A percentile compares a stretch with the other conserved stretches of the same genome.
Evolutionary conservation across 257 asterid genomes (phyloP).

Genomic region (Solanum tacnaense): DNA sequence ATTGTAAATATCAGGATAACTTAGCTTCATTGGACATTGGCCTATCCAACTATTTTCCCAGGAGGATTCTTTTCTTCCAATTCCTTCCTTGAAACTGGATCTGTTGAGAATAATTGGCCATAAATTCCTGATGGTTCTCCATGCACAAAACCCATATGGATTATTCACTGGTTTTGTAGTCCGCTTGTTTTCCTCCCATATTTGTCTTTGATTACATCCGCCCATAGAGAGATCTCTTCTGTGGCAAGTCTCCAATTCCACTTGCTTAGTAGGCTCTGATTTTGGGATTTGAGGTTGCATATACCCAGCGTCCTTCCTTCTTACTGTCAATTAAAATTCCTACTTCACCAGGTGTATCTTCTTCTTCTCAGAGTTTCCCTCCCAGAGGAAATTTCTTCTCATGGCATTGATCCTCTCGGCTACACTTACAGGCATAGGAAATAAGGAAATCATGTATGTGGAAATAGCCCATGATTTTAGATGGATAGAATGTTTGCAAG

Average conservation of each 20-base stretch:
- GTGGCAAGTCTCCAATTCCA: background rate
- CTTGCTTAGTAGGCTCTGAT: background rate
- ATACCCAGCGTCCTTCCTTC: background rate
- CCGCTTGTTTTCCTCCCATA: background rate
- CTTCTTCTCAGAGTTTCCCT: background rate
- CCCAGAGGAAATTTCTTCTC: background rate
- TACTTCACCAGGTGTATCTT: background rate
- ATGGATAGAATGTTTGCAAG: background rate
- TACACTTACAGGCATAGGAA: background rate
- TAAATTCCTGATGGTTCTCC: background rate
- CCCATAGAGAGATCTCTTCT: background rate
- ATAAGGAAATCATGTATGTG: background rate
- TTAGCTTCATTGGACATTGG: background rate
- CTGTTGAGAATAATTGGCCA: background rate
- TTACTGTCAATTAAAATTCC: background rate
- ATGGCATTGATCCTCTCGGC: background rate
- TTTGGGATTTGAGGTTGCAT: background rate
- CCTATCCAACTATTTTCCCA: background rate
- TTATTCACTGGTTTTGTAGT: background rate
- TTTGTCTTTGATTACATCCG: background rate
- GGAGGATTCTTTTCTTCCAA: background rate
- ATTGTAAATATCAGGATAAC: background rate
- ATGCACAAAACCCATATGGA: background rate
- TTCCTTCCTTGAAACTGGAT: background rate
- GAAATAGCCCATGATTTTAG: background rate